Conservation (phyloP, 1,284 basidiomycete genomes). For the Malassezia brasiliensis region DNA sequence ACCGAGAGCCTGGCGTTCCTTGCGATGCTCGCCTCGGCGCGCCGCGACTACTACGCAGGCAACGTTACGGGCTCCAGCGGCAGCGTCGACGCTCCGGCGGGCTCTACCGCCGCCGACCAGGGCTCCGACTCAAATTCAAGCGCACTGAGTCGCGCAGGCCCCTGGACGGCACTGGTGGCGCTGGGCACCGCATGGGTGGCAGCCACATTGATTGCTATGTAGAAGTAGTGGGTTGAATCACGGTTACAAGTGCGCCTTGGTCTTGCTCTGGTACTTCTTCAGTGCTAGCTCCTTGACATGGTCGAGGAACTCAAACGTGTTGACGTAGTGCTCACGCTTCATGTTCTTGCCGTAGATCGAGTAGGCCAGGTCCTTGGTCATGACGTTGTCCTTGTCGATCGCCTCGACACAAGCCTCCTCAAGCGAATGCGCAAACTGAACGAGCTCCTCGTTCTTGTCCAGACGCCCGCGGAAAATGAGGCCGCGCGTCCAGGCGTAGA, state of each 20-base stretch:
- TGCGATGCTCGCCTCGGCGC: conserved; percentile 34
- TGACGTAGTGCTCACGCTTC: conserved; percentile 46
- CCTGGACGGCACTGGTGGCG: too few relatives aligned
- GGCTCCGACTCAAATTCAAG: too few relatives aligned
- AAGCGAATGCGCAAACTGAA: conserved; percentile 66
- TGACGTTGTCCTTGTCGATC: conserved; percentile 77
- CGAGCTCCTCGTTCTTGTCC: conserved; percentile 69
- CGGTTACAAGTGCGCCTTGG: too few relatives aligned
- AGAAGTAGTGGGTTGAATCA: too few relatives aligned
- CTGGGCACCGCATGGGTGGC: too few relatives aligned
- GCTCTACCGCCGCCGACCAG: too few relatives aligned
- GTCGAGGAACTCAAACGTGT: conserved; percentile 43
- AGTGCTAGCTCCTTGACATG: conserved; percentile 35
- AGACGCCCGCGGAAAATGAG: conserved; percentile 79
- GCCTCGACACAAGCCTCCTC: conserved; percentile 83
- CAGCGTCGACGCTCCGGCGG: not conserved
- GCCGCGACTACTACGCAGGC: conserved; percentile 28
- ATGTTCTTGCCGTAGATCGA: conserved; percentile 77
- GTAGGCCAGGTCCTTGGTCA: conserved; percentile 85
- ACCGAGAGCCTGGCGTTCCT: conserved; percentile 37
- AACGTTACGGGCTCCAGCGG: conserved; percentile 10
- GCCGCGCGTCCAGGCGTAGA: conserved; percentile 97
- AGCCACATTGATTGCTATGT: too few relatives aligned
- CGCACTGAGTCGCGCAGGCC: too few relatives aligned
- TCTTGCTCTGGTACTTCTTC: conserved; percentile 21